Evolutionary conservation across 768 basidiomycete species (phyloP), one percentile per base, ranked within the genome.

Genomic region (Lentinula sp.): DNA sequence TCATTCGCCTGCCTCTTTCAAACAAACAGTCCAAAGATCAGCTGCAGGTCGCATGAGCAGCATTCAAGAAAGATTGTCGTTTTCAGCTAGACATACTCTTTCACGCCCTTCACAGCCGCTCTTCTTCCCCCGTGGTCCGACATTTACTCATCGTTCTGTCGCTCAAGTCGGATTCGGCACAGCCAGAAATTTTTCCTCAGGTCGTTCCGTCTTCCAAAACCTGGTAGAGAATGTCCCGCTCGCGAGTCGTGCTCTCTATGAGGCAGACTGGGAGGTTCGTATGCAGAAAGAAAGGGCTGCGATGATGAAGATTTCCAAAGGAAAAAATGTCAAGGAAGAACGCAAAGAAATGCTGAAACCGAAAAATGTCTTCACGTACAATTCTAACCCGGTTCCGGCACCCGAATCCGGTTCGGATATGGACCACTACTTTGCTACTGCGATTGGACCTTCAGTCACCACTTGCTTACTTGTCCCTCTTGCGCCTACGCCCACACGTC

Each of bases 211-310:
- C 48, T 93, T 93, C 76, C 86, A 91, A 70, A 86, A 89, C 69
- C 71, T 95, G 45, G 84, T 84, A 2, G 83, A 92, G 69, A 92
- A 92, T 66, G 85, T 91, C 0, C 92, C 93, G 6, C 73, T 95
- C n/a, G 80, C 84, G 1, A 82, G 81, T 8, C 82, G 93, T 31
- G 86, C 92, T 2, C 75, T 93, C 46, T 85, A 84, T 69, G 87
- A 92, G 69, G 85, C 83, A 0, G 89, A 92, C 68, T 83, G 84
- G 79, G 85, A 91, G 45, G 35, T 85, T 28, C 80, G 83, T 63
- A 70, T 75, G 65, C 78, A 74, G 63, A 77, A 84, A 71, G 80
- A 82, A 63, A 65, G 70, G 62, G 70, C 66, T 42, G 66, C 55
- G 64, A 71, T 65, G 59, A 70, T 69, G 52, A 74, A 71, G 65